A percentile compares a stretch with the other conserved stretches of the same genome.
phyloP scores from a whole-genome alignment of 768 basidiomycete genomes.

The Termitomyces sp. region DNA sequence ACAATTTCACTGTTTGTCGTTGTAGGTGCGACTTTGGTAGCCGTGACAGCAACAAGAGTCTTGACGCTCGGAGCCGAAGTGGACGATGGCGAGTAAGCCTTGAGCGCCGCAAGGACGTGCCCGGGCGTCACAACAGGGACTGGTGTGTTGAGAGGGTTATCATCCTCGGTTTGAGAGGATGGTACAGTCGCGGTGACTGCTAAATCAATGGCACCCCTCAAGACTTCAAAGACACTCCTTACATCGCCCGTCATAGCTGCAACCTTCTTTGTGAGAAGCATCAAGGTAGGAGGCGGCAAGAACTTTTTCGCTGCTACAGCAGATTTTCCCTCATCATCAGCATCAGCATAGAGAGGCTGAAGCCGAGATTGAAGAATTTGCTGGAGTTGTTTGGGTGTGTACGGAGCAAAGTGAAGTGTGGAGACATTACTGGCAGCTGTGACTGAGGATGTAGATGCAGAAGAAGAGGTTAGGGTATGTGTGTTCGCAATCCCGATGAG shows the following conservation, averaged over 20 bases:
- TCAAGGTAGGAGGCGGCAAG: conserved; percentile 58
- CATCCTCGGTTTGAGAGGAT: conserved; percentile 16
- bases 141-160: conserved; percentile 29
- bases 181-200: conserved; percentile 32
- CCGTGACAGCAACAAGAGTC: conserved; percentile 14
- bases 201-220: conserved; percentile 73
- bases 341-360: conserved; percentile 36
- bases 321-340: conserved; percentile 19
- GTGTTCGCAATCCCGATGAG: conserved; percentile 87
- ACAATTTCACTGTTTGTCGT: conserved; percentile 54
- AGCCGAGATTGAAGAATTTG: conserved; percentile 65
- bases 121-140: conserved; percentile 52
- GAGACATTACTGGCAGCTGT: conserved; percentile 36
- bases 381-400: conserved; percentile 65
- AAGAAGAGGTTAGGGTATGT: conserved; percentile 70
- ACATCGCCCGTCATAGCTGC: conserved; percentile 83
- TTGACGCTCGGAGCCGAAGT: conserved; percentile 19
- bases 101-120: conserved; percentile 70
- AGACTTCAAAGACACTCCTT: conserved; percentile 71
- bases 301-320: conserved; percentile 41
- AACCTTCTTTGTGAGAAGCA: conserved; percentile 72
- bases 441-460: conserved; percentile 25
- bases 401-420: conserved; percentile 80
- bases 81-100: conserved; percentile 54
- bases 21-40: conserved; percentile 12